Evolutionary conservation across 345 rosid species (phyloP).

Genomic region (Euphorbia tirucalli): DNA sequence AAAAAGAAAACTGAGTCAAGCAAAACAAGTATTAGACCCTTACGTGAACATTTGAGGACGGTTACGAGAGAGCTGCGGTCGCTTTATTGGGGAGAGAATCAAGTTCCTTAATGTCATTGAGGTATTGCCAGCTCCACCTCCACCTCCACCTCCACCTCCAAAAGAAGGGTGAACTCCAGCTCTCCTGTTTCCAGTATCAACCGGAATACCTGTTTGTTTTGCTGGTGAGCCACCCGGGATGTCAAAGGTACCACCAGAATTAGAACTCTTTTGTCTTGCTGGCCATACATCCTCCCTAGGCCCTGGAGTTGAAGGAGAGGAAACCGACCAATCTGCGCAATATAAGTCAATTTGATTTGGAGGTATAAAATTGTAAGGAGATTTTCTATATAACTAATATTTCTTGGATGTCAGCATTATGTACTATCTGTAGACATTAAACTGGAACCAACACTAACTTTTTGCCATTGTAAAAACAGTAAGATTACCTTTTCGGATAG

Average conservation of each 20-base stretch:
- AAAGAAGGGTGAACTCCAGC: constrained; percentile 43
- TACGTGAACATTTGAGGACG: constrained; percentile 74
- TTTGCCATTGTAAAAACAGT: constrained; percentile 6
- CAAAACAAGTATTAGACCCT: constrained; percentile 34
- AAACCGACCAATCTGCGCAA: constrained; percentile 79
- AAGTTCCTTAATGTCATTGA: constrained; percentile 77
- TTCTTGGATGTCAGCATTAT: neutral
- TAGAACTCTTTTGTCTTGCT: constrained; percentile 73
- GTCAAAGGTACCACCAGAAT: constrained; percentile 74
- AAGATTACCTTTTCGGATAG: constrained; percentile 64
- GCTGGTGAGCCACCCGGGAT: constrained; percentile 61
- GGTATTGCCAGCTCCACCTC: constrained; percentile 55
- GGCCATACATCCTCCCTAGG: constrained; percentile 87
- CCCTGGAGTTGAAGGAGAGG: constrained; percentile 94
- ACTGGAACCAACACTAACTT: constrained; percentile 7
- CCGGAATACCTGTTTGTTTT: constrained; percentile 45
- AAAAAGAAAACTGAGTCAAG: neutral
- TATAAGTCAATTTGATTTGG: constrained; percentile 72
- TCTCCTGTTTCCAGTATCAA: constrained; percentile 62
- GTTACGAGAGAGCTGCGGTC: constrained; percentile 83
- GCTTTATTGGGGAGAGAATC: constrained; percentile 87
- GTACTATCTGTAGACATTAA: neutral
- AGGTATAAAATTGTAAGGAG: constrained; percentile 34
- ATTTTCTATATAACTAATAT: constrained; percentile 10
- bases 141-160: no score